A percentile compares a stretch with the other conserved stretches of the same genome.
These are phyloP conservation scores for Eucalyptus erythrocorys DNA, from an alignment of 345 rosid species.

Conservation along the genomic window DNA sequence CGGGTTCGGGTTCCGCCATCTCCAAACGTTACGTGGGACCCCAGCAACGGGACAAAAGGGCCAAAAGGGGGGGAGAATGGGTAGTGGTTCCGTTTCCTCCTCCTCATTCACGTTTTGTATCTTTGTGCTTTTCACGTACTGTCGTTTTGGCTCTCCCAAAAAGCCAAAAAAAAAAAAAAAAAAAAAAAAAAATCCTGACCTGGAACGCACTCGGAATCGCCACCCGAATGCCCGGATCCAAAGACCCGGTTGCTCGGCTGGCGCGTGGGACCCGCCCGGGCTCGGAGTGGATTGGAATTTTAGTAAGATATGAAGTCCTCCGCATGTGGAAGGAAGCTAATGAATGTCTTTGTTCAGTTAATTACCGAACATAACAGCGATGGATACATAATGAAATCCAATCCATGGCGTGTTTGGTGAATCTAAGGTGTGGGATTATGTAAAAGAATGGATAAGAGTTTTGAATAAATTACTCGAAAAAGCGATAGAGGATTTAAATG, in stretches of 20 bases:
- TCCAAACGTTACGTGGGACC: not conserved
- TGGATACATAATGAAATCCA: not conserved
- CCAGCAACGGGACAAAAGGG: not conserved
- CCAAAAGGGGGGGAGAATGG: not conserved
- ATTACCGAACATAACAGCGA: not conserved
- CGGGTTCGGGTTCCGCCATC: not conserved
- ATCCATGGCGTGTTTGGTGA: not conserved
- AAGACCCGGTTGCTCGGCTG: not conserved
- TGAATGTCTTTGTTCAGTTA: not conserved
- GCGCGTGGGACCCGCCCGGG: not conserved
- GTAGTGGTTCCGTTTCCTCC: not conserved
- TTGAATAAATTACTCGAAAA: not conserved
- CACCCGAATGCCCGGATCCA: not conserved
- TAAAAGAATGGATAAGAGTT: not conserved
- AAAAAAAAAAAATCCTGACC: not conserved
- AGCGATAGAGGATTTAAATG: not conserved
- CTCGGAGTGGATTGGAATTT: not conserved
- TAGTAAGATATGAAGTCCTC: not conserved
- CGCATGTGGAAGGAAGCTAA: not conserved
- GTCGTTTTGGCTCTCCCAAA: not conserved
- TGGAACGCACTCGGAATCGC: not conserved
- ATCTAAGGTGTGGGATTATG: fast-evolving
- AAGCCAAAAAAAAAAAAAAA: not conserved
- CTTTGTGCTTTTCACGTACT: not conserved
- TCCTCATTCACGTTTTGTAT: not conserved